A percentile compares a stretch with the other conserved stretches of the same genome.
Conservation (phyloP, 2,329 filamentous ascomycete species). For the Bipolaris sorokiniana region DNA sequence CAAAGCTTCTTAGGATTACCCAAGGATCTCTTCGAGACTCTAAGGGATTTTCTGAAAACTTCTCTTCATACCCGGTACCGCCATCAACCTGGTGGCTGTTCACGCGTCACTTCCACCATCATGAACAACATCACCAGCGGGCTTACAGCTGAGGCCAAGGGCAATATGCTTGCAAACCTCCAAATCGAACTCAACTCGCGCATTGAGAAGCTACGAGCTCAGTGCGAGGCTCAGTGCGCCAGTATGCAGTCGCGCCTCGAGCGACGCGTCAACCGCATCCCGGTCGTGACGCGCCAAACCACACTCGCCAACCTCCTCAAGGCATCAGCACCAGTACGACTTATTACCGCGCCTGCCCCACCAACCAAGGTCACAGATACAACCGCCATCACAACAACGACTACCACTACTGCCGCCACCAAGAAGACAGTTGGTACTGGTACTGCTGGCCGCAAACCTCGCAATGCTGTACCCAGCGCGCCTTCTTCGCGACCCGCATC, state of each 20-base stretch:
- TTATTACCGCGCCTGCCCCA: slow-evolving; percentile 14
- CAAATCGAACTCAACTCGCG: slow-evolving; percentile 73
- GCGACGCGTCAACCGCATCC: slow-evolving; percentile 91
- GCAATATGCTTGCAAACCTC: slow-evolving; percentile 40
- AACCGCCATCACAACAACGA: background rate
- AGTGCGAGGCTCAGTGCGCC: slow-evolving; percentile 87
- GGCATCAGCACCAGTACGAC: slow-evolving; percentile 14
- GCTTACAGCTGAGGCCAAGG: slow-evolving; percentile 45
- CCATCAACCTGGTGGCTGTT: slow-evolving; percentile 6
- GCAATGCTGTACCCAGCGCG: slow-evolving; percentile 13
- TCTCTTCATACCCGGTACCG: background rate
- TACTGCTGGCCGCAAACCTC: slow-evolving; percentile 17
- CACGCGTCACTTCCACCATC: slow-evolving; percentile 26
- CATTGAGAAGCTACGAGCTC: slow-evolving; percentile 83
- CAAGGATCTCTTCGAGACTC: background rate
- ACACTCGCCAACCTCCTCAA: slow-evolving; percentile 82
- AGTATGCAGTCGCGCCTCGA: slow-evolving; percentile 85
- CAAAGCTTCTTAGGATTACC: slow-evolving; percentile 4
- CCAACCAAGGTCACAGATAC: slow-evolving; percentile 12
- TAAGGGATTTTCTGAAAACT: background rate
- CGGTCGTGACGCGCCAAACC: slow-evolving; percentile 74
- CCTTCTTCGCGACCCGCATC: slow-evolving; percentile 11
- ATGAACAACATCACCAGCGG: slow-evolving; percentile 27
- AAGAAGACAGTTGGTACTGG: slow-evolving; percentile 2
- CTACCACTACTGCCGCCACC: background rate